Conservation (phyloP, 2,329 filamentous ascomycete species). For the Ascosphaera pollenicola region DNA sequence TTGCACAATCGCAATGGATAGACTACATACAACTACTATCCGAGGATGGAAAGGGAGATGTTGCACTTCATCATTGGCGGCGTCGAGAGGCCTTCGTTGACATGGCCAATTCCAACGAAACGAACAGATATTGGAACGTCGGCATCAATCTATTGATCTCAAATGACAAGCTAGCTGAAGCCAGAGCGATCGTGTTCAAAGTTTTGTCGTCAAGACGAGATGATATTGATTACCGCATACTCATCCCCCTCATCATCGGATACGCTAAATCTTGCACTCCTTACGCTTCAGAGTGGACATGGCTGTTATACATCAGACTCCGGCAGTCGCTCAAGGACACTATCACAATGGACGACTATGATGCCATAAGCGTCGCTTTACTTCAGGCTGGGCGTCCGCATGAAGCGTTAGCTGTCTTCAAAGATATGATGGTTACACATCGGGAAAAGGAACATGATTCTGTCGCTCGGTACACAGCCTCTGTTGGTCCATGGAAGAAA, state of each 20-base stretch:
- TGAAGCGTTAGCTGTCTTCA: constrained; percentile 54
- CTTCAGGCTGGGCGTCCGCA: constrained; percentile 41
- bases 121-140: constrained; percentile 22
- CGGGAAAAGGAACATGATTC: constrained; percentile 22
- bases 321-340: constrained; percentile 34
- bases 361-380: constrained; percentile 49
- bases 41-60: constrained; percentile 34
- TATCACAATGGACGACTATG: constrained; percentile 55
- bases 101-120: constrained; percentile 14
- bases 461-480: constrained; percentile 21
- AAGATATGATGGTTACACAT: constrained; percentile 64
- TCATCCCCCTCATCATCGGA: constrained; percentile 46
- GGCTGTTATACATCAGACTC: constrained; percentile 43
- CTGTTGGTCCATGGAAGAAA: constrained; percentile 17
- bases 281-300: constrained; percentile 35
- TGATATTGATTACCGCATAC: constrained; percentile 21
- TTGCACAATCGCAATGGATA: constrained; percentile 37
- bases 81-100: constrained; percentile 32
- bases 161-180: constrained; percentile 19
- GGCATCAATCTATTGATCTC: constrained; percentile 30
- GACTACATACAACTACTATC: constrained; percentile 48
- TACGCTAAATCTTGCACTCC: constrained; percentile 32
- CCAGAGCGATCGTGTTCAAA: constrained; percentile 5
- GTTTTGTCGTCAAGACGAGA: constrained; percentile 14
- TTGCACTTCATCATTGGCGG: constrained; percentile 43